Evolutionary conservation across 768 basidiomycete species (phyloP).

Genomic region (Mycena rosella): DNA sequence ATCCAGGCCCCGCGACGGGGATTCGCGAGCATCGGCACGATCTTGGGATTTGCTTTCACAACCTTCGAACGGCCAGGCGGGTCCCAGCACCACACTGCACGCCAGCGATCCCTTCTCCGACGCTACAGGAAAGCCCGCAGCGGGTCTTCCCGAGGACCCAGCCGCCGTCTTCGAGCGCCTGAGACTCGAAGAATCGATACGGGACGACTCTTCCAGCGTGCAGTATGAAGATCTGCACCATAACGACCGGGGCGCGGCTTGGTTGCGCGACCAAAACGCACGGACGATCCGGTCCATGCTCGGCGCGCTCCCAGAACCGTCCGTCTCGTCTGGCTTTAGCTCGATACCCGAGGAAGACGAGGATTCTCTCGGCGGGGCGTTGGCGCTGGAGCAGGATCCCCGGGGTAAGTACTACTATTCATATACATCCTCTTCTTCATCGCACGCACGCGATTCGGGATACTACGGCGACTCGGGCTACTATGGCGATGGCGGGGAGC

Average conservation of each 20-base stretch:
- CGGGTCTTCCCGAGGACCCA: constrained; percentile 56
- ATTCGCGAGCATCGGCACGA: constrained; percentile 24
- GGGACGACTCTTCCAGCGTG: constrained; percentile 55
- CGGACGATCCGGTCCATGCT: constrained; percentile 73
- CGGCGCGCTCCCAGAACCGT: constrained; percentile 70
- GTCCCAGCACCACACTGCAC: constrained; percentile 35
- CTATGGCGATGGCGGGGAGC: constrained; percentile 43
- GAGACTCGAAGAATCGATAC: constrained; percentile 60
- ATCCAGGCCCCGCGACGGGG: constrained; percentile 33
- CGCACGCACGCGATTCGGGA: constrained; percentile 58
- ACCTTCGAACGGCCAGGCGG: constrained; percentile 24
- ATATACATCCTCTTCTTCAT: constrained; percentile 55
- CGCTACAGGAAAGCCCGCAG: constrained; percentile 40
- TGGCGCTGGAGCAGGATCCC: constrained; percentile 75
- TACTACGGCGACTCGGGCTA: constrained; percentile 72
- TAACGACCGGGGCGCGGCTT: constrained; percentile 79
- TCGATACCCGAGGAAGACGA: constrained; percentile 55
- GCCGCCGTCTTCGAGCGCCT: constrained; percentile 68
- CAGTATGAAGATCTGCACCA: constrained; percentile 61
- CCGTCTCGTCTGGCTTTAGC: constrained; percentile 65
- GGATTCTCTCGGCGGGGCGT: constrained; percentile 63
- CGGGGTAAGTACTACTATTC: constrained; percentile 84
- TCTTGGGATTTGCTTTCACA: constrained; percentile 37
- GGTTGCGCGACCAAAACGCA: constrained; percentile 87
- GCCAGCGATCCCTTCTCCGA: constrained; percentile 46